Base-by-base conservation (phyloP, 768 basidiomycete genomes). In the Kockovaella imperatae region DNA sequence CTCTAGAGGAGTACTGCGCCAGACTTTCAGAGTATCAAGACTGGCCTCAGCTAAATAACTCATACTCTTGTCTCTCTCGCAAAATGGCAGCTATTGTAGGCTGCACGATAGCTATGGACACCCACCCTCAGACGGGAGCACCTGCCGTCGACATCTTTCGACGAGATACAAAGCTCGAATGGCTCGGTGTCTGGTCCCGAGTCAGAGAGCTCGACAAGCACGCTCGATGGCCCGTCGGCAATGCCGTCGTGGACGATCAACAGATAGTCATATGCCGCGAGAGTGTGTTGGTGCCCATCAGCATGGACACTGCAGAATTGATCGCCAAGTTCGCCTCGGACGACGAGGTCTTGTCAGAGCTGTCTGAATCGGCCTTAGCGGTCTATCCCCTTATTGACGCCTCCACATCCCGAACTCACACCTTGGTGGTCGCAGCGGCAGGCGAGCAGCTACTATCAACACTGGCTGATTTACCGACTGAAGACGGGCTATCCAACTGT, bases 181-280 rank as follows among this genome's bases (percentile, higher is more conserved):
- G 93, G 91, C 86, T 96, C 63, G 89, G 91, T 3, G 91, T 96
- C 61, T 81, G 91, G 52, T 84, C 90, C 6, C 79, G 87, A 48
- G 90, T 87, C 62, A 80, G 85, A 45, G 87, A 89, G 55, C 76
- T 90, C n/a, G 91, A 95, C 72, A 82, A 57, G 42, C 57, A 66
- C 25, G 67, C 61, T 28, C 50, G 68, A 26, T 72, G 68, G 69
- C 64, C 62, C 1, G 20, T 73, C 23, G 23, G 39, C 2, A 54
- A 62, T 3, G 46, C 57, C 2, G 15, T 54, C 3, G n/a, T 47
- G 21, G 35, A 54, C 21, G 45, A 54, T 24, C 68, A 65, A 14
- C 60, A 78, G 26, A 71, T 84, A 24, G 67, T 87, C 42, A 68
- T 88, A 14, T 43, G 54, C 13, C 47, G 63, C 25, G n/a, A n/a